Conservation (phyloP, 768 basidiomycete genomes). For the Tricholoma sp. region DNA sequence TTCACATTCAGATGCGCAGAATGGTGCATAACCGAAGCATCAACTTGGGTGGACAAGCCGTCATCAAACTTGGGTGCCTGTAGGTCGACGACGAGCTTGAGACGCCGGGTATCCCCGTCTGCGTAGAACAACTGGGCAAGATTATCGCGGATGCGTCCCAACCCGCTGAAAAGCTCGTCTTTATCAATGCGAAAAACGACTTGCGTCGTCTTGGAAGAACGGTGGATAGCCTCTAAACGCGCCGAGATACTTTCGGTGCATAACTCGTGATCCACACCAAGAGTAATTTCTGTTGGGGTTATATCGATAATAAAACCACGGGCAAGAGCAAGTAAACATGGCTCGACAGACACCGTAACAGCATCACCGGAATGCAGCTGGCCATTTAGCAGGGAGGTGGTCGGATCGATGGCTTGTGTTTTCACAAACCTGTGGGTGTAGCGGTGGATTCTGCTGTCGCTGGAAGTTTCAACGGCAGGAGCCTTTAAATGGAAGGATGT, state of each 20-base stretch:
- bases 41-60: conserved; percentile 14
- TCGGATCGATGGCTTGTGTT: conserved; percentile 9
- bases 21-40: conserved; percentile 19
- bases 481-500: conserved; percentile 26
- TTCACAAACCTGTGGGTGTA: conserved; percentile 73
- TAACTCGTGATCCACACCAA: conserved; percentile 85
- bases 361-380: conserved; percentile 79
- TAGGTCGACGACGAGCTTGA: conserved; percentile 81
- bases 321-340: conserved; percentile 76
- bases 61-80: conserved; percentile 56
- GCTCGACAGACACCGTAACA: conserved; percentile 82
- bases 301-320: conserved; percentile 81
- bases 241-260: conserved; percentile 42
- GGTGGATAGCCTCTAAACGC: conserved; percentile 24
- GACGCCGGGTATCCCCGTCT: conserved; percentile 60
- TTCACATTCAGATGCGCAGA: conserved; percentile 56
- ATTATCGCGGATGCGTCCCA: conserved; percentile 87
- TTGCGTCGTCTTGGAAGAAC: not conserved
- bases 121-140: conserved; percentile 85
- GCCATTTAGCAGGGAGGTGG: conserved; percentile 51
- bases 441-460: conserved; percentile 61
- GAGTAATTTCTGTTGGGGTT: conserved; percentile 51
- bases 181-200: conserved; percentile 84
- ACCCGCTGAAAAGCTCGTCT: conserved; percentile 84
- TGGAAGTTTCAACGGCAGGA: conserved; percentile 11